These are phyloP conservation scores for Paraphoma sp. DNA, from an alignment of 2,329 filamentous ascomycete genomes.

Conservation along the genomic window DNA sequence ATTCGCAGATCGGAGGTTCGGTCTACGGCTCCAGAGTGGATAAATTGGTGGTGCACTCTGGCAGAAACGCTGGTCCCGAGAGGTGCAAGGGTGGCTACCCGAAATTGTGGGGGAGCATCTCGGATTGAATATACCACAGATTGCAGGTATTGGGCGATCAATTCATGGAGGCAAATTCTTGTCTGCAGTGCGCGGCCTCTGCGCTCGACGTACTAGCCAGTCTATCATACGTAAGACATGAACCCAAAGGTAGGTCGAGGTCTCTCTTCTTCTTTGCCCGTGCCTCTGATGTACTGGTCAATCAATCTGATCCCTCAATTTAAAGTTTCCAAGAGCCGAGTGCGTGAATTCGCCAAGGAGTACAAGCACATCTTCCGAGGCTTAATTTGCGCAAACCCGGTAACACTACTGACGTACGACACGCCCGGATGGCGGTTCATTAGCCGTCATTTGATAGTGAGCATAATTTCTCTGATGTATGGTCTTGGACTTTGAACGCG, in stretches of 20 bases:
- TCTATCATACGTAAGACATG: background rate
- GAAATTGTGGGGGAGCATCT: constrained; percentile 3
- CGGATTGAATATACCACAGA: constrained; percentile 3
- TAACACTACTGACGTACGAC: background rate
- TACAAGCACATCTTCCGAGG: constrained; percentile 2
- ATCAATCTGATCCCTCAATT: background rate
- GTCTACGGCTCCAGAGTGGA: constrained; percentile 12
- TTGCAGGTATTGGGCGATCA: background rate
- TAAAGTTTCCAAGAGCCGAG: background rate
- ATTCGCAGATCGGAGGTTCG: constrained; percentile 6
- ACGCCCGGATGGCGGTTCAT: background rate
- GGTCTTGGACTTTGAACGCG: too few relatives aligned
- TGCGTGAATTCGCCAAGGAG: background rate
- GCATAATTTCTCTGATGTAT: too few relatives aligned
- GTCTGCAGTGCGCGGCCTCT: background rate
- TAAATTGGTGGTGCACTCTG: constrained; percentile 15
- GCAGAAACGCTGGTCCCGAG: constrained; percentile 10
- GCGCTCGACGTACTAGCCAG: background rate
- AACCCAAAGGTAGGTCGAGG: background rate
- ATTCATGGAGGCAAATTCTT: background rate
- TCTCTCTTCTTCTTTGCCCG: background rate
- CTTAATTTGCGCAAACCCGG: background rate
- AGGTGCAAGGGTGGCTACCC: constrained; percentile 1
- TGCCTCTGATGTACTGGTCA: background rate
- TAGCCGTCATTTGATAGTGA: background rate